Conservation (phyloP, 805 yeast genomes). For the Metschnikowia peoriensis region DNA sequence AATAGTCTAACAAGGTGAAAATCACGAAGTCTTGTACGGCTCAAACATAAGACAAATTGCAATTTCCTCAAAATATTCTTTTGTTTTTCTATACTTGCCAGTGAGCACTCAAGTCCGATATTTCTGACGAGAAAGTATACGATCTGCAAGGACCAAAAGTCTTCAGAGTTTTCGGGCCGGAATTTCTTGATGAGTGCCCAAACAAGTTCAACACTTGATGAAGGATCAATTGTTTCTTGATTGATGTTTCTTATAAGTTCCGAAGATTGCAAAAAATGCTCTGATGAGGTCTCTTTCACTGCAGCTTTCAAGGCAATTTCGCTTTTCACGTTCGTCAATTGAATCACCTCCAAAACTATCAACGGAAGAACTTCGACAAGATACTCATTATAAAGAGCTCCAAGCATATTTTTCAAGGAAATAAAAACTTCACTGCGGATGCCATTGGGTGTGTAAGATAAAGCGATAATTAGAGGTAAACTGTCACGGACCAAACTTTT, state of each 20-base stretch:
- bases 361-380: conserved; percentile 27
- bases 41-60: conserved; percentile 7
- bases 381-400: conserved; percentile 22
- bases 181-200: conserved; percentile 24
- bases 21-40: conserved; percentile 1
- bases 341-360: conserved; percentile 36
- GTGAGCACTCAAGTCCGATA: conserved; percentile 5
- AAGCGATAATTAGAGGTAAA: conserved; percentile 40
- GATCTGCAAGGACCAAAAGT: conserved; percentile 35
- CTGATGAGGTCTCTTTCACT: neutral
- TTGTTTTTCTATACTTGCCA: neutral
- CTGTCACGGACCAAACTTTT: conserved; percentile 29
- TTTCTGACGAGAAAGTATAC: conserved; percentile 40
- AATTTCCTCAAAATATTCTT: conserved; percentile 7
- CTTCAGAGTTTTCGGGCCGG: conserved; percentile 3
- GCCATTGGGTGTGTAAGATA: conserved; percentile 43
- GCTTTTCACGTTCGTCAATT: conserved; percentile 38
- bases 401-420: conserved; percentile 14
- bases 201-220: conserved; percentile 27
- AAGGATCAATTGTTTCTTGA: conserved; percentile 9
- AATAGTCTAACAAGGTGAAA: neutral
- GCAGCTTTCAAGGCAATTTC: conserved; percentile 18
- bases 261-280: neutral
- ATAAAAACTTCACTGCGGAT: conserved; percentile 31
- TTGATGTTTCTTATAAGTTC: neutral